Base-by-base conservation (phyloP, 1,284 basidiomycete genomes). In the Ceratobasidium sp. region DNA sequence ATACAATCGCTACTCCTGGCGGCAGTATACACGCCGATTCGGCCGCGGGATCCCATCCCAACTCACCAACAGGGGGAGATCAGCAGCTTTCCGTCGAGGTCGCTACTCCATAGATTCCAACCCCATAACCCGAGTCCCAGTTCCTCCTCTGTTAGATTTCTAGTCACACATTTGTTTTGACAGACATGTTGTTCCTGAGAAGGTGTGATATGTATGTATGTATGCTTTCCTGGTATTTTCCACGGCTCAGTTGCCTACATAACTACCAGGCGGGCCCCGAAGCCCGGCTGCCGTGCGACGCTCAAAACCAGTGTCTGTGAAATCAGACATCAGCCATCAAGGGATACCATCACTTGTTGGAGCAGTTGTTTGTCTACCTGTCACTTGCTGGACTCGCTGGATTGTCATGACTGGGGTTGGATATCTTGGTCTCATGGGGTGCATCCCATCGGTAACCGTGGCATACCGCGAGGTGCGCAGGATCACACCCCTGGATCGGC, bases 251-350 rank as follows among this genome's bases (percentile, higher is more conserved):
- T 53, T 53, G 52, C 52, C 46, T 53, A 28, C 26, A 53, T 53
- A 30, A 53, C 52, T 28, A 28, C 23, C 12, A 12, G 52, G 28
- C 52, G 52, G 52, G 23, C 16, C 28, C 52, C 14, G 16, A 28
- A 28, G 52, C n/a, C 34, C 23, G 58, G 39, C 39, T 60, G 9
- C 58, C 21, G 36, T 28, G n/a, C 30, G 14, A 41, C 23, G 64
- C 14, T 55, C 26, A 55, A 55, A 55, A 32, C 45, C 23, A 28
- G 45, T 36, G 36, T 30, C 52, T 50, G 52, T 57, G 65, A 46
- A 69, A 55, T 39, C 14, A 6, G 3, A 55, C 34, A 69, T 69
- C 65, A 6, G 3, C 53, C 34, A 69, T 69, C 65, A 69, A 69
- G 65, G 65, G 65, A 45, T 52, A 57, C 6, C 23, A 52, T 53